Evolutionary conservation across 1,284 basidiomycete genomes (phyloP), one percentile per base, ranked within the genome.

Genomic region (Schizophyllum amplum): DNA sequence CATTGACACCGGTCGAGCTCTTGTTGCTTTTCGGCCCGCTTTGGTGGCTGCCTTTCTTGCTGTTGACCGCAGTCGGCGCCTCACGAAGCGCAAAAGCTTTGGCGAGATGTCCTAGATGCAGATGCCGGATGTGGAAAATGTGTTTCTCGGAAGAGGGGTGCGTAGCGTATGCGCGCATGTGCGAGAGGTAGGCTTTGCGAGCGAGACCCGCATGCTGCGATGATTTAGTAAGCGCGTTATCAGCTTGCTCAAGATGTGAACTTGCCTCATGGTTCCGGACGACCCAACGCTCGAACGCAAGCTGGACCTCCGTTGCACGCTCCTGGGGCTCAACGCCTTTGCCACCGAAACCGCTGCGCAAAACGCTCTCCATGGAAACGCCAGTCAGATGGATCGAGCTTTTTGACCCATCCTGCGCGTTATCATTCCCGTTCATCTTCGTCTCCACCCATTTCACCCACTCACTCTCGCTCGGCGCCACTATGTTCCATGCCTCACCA

Each of bases 31-130:
- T 61, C n/a, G 58, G 57, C 24, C 22, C 42, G 24, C 57, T 47
- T n/a, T n/a, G n/a, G 54, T 51, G 63, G 42, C 53, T 54, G 20
- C 53, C 57, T 50, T 55, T 52, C 52, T 52, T 49, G 21, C 62
- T 64, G 49, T 60, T 60, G 4, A 93, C 81, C 1, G 83, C 72
- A 25, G 81, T 88, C 0, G 97, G 97, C 1, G 96, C 92, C 61
- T 98, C 96, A 42, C 97, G 87, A 54, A 99, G 78, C 0, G 93
- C 94, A 67, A 99, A 99, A 0, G 94, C 84, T 72, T 99, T 99
- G 46, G 97, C 96, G 22, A 99, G 73, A 75, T 99, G 97, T 1
- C 97, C 97, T 47, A 98, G 81, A 68, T 99, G 97, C 7, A 99
- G 78, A 64, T 94, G 83, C 27, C 91, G 88, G 56, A 98, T 86